These are phyloP conservation scores for Paramecium biaurelia DNA, from an alignment of 73 alveolate genomes.

Conservation along the genomic window DNA sequence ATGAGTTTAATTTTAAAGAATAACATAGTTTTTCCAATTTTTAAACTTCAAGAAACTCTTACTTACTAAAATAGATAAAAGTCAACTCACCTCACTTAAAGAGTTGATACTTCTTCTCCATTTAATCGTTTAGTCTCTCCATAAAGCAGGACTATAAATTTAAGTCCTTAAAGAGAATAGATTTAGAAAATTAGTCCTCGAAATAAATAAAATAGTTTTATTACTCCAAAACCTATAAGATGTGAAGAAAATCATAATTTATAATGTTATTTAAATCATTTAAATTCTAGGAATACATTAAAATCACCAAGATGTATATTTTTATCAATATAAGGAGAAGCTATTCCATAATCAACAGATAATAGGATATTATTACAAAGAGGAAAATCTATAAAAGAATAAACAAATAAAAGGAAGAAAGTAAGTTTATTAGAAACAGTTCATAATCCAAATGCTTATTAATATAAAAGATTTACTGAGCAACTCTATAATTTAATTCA, in stretches of 20 bases:
- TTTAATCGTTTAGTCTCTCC: not conserved
- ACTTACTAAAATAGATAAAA: not conserved
- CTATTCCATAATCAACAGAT: not conserved
- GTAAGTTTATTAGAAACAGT: not conserved
- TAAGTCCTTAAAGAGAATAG: not conserved
- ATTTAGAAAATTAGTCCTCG: not conserved
- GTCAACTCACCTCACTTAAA: not conserved
- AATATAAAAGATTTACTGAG: not conserved
- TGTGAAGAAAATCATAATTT: not conserved
- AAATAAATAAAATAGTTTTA: not conserved
- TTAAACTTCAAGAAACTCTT: not conserved
- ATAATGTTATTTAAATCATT: not conserved
- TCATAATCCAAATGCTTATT: not conserved
- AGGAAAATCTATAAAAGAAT: not conserved
- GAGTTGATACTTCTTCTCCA: not conserved
- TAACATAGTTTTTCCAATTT: not conserved
- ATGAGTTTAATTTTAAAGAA: constrained; percentile 25
- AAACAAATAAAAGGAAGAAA: not conserved
- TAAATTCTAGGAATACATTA: not conserved
- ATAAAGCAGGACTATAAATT: not conserved
- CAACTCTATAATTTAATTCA: not conserved
- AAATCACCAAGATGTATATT: not conserved
- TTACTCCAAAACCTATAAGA: not conserved
- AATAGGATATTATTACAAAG: not conserved
- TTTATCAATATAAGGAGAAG: not conserved